phyloP scores from a whole-genome alignment of 2,329 filamentous ascomycete genomes.

The Pyrenochaeta sp. region DNA sequence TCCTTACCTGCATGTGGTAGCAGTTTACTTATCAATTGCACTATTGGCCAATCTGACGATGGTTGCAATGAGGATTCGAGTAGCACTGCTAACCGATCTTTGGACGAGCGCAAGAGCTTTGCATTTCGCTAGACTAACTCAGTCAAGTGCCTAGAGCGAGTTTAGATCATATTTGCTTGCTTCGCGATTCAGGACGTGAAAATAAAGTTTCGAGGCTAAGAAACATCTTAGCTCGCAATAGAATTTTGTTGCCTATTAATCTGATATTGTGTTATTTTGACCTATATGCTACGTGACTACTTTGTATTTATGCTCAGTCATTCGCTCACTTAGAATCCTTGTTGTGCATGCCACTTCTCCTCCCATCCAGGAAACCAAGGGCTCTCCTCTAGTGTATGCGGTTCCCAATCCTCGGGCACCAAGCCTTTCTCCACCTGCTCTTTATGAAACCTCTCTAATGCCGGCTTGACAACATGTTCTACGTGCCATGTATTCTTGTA shows the following conservation, averaged over 20 bases:
- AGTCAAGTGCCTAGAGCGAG: too few relatives aligned
- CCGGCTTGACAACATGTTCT: slow-evolving; percentile 74
- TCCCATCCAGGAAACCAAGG: slow-evolving; percentile 82
- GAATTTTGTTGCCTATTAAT: not conserved
- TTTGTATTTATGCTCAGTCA: not conserved
- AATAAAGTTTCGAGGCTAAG: not conserved
- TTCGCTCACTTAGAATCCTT: slow-evolving; percentile 61
- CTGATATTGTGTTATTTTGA: not conserved
- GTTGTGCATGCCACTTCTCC: slow-evolving; percentile 73
- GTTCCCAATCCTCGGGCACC: slow-evolving; percentile 70
- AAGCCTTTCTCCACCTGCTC: slow-evolving; percentile 72
- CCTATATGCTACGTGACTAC: not conserved
- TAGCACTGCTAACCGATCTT: too few relatives aligned
- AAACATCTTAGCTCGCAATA: not conserved
- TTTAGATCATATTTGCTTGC: too few relatives aligned
- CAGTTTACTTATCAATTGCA: too few relatives aligned
- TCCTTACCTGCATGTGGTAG: too few relatives aligned
- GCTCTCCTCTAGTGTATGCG: slow-evolving; percentile 74
- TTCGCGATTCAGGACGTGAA: not conserved
- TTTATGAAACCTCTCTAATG: slow-evolving; percentile 67
- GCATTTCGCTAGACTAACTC: too few relatives aligned
- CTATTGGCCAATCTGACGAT: too few relatives aligned
- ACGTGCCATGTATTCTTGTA: slow-evolving; percentile 87
- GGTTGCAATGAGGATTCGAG: too few relatives aligned
- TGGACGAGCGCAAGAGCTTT: too few relatives aligned